Evolutionary conservation across 106 monocot genomes (phyloP).

Genomic region (Dendrobium huoshanense): DNA sequence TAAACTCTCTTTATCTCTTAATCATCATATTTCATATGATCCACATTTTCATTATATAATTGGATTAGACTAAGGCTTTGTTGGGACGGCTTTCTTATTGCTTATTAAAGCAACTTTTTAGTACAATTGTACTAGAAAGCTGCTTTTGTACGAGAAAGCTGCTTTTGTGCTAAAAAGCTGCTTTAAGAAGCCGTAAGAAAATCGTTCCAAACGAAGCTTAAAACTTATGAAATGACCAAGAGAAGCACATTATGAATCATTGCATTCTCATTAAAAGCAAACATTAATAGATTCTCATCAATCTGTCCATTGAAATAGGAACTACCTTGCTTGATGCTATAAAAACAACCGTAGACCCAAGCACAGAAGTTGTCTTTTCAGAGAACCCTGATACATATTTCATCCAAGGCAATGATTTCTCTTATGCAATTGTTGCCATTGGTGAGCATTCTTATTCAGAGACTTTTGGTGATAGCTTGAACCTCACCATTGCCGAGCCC

Average conservation of each 20-base stretch:
- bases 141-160: no score
- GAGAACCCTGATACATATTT: slow-evolving; percentile 21
- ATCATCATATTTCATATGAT: background rate
- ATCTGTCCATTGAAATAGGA: background rate
- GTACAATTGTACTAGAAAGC: no score
- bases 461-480: background rate
- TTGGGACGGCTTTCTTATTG: no score
- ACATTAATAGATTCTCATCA: background rate
- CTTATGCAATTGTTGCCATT: slow-evolving; percentile 21
- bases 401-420: slow-evolving; percentile 19
- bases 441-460: slow-evolving; percentile 36
- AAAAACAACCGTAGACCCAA: slow-evolving; percentile 25
- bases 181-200: no score
- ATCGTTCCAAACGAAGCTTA: no score
- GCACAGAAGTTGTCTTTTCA: slow-evolving; percentile 25
- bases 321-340: slow-evolving; percentile 15
- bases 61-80: no score
- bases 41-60: no score
- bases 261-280: background rate
- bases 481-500: slow-evolving; percentile 27
- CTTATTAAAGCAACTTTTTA: no score
- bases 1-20: background rate
- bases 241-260: no score
- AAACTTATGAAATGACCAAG: no score
- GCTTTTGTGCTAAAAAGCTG: no score